Evolutionary conservation across 345 rosid genomes (phyloP).

Genomic region (Ceriops tagal): DNA sequence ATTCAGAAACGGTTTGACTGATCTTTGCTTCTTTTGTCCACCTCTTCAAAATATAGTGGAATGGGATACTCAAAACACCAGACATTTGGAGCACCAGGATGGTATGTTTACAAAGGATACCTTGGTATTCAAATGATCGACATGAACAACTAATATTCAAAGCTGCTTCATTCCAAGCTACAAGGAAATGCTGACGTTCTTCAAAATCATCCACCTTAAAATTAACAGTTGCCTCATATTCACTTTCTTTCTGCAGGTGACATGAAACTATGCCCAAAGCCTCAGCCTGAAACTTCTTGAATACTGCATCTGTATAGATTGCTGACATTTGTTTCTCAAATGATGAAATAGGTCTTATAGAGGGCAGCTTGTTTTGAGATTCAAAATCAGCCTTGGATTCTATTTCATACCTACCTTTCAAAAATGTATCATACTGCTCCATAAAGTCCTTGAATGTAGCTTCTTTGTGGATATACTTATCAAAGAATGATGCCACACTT

Average conservation of each 20-base stretch:
- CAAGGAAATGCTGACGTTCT: conserved; percentile 26
- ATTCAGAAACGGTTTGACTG: conserved; percentile 19
- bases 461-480: conserved; percentile 26
- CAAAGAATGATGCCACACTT: conserved; percentile 39
- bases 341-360: conserved; percentile 32
- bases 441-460: conserved; percentile 38
- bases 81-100: conserved; percentile 42
- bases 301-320: conserved; percentile 33
- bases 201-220: conserved; percentile 38
- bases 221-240: conserved; percentile 21
- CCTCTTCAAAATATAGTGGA: conserved; percentile 34
- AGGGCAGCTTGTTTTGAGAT: conserved; percentile 19
- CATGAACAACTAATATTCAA: conserved; percentile 35
- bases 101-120: conserved; percentile 45
- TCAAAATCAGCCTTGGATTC: conserved; percentile 33
- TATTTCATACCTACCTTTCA: conserved; percentile 29
- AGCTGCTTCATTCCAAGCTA: conserved; percentile 33
- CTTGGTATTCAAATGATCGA: conserved; percentile 40
- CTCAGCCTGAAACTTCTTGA: conserved; percentile 47
- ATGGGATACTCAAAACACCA: conserved; percentile 34
- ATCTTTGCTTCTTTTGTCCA: conserved; percentile 42
- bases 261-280: conserved; percentile 39
- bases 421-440: conserved; percentile 26
- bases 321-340: conserved; percentile 40
- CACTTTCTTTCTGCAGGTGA: conserved; percentile 30